Base-by-base conservation (phyloP, 805 yeast genomes). In the Suhomyces pyralidae region DNA sequence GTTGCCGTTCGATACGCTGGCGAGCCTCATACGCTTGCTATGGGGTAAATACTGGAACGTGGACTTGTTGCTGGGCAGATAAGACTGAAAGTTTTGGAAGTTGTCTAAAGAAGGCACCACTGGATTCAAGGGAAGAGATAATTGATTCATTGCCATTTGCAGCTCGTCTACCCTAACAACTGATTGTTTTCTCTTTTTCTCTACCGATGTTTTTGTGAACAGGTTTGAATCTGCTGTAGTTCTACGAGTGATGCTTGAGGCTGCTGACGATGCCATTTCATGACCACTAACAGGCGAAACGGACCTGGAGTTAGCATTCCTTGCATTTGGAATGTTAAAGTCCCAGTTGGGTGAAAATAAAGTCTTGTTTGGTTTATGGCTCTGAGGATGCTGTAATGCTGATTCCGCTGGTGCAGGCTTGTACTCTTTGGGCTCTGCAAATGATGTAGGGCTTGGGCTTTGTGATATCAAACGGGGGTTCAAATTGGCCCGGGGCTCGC, bases 21-120 rank as follows among this genome's bases (percentile, higher is more conserved):
- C 76, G 26, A 84, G 63, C 55, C 83, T 70, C 48, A 81, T 61
- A 61, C 90, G 71, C 56, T 80, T 81, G 46, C 77, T 80, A 55
- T 78, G 83, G 0, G 83, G 77, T 61, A 82, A 72, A 60, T 83
- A 83, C 47, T 78, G 81, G 62, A 82, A 80, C 3, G 77, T 71
- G 34, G 57, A 55, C 45, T 48, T 57, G 32, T 36, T 50, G 19
- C 43, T 45, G 20, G 59, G 58, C 36, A 45, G 44, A 46, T 57
- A 44, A 58, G 52, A 50, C 32, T 62, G 58, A 44, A 60, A 60
- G 45, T 56, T 50, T 50, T 69, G 75, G 56, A 73, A 74, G 12
- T 66, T 54, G 52, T 67, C 65, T 14, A 71, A 46, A 0, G 77
- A 63, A 3, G 76, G 74, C 2, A 59, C 52, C 2, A 63, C 59